A percentile compares a stretch with the other conserved stretches of the same genome.
Conservation (phyloP, 805 yeast genomes). For the Jamesozyma piceae region DNA sequence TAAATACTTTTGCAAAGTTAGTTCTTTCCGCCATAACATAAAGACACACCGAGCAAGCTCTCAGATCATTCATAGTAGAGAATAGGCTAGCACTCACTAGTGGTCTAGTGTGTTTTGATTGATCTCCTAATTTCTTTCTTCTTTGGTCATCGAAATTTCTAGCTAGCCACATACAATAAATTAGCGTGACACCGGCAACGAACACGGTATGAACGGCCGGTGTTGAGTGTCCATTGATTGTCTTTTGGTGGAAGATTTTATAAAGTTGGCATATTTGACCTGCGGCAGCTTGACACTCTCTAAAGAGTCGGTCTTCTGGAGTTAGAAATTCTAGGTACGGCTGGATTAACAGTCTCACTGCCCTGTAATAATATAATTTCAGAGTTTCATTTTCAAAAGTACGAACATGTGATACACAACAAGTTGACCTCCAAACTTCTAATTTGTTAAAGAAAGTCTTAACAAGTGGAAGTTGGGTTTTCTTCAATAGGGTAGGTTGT, state of each 20-base stretch:
- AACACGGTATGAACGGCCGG: conserved; percentile 59
- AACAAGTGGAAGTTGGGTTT: conserved; percentile 41
- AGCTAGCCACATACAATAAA: conserved; percentile 60
- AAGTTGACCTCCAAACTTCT: conserved; percentile 43
- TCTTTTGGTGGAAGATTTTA: conserved; percentile 53
- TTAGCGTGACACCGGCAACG: conserved; percentile 58
- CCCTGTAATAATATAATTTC: conserved; percentile 48
- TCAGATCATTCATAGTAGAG: conserved; percentile 49
- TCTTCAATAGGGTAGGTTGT: conserved; percentile 13
- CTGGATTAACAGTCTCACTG: conserved; percentile 51
- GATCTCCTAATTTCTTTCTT: conserved; percentile 45
- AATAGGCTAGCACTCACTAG: conserved; percentile 45
- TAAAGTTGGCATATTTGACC: conserved; percentile 59
- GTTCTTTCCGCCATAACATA: conserved; percentile 62
- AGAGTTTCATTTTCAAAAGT: conserved; percentile 52
- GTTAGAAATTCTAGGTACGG: conserved; percentile 56
- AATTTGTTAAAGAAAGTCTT: conserved; percentile 44
- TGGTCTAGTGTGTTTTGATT: conserved; percentile 51
- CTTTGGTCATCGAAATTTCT: conserved; percentile 52
- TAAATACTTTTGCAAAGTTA: conserved; percentile 48
- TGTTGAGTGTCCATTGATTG: conserved; percentile 54
- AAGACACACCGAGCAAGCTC: conserved; percentile 60
- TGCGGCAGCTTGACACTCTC: conserved; percentile 63
- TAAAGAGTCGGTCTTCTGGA: conserved; percentile 50
- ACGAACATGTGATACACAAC: conserved; percentile 32